A percentile compares a stretch with the other conserved stretches of the same genome.
Evolutionary conservation across 345 rosid species (phyloP).

Genomic region (Citrus medica): DNA sequence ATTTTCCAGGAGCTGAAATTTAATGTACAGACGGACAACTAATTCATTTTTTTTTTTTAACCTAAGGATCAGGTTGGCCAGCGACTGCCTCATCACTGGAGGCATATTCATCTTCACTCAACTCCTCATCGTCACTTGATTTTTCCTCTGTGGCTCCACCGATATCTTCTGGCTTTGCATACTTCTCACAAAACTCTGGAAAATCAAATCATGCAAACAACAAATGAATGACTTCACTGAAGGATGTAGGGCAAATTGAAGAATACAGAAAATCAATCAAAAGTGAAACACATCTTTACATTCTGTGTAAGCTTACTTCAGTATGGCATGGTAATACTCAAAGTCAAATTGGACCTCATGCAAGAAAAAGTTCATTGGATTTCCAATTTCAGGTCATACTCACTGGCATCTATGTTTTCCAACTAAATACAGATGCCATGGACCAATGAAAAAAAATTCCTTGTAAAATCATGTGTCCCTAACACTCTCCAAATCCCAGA

Average conservation of each 20-base stretch:
- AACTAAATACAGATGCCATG: not conserved
- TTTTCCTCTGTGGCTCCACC: slow-evolving; percentile 51
- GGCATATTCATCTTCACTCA: slow-evolving; percentile 74
- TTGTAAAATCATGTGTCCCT: not conserved
- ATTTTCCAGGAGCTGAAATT: slow-evolving; percentile 34
- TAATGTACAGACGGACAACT: slow-evolving; percentile 44
- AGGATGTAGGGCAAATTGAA: not conserved
- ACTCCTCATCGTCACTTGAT: slow-evolving; percentile 75
- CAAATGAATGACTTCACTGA: not conserved
- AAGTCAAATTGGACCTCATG: not conserved
- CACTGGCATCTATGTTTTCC: not conserved
- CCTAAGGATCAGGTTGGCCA: slow-evolving; percentile 79
- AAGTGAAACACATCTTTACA: not conserved
- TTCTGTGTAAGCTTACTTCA: not conserved
- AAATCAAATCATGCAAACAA: not conserved
- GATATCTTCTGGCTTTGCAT: slow-evolving; percentile 77
- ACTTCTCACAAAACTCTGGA: slow-evolving; percentile 81
- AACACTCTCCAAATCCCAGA: not conserved
- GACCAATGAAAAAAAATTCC: not conserved
- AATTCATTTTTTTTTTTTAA: not conserved
- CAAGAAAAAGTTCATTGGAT: not conserved
- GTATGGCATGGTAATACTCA: not conserved
- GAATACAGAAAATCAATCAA: not conserved
- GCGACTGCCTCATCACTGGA: slow-evolving; percentile 73
- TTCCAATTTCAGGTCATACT: not conserved